These are phyloP conservation scores for Corymbia maculata DNA, from an alignment of 345 rosid genomes.

Conservation along the genomic window DNA sequence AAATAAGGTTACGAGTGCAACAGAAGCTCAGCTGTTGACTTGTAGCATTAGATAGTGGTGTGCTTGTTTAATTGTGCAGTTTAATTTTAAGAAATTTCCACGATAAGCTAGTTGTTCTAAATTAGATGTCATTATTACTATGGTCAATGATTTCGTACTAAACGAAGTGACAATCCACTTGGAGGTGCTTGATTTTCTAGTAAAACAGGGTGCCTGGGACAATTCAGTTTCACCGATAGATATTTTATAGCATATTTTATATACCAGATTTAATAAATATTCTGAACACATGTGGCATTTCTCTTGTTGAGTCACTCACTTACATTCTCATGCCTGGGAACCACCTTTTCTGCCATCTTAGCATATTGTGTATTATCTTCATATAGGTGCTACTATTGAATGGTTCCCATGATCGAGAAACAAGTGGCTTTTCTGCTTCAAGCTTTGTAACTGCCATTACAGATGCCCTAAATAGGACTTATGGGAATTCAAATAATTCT, in stretches of 20 bases:
- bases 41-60: background rate
- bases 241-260: background rate
- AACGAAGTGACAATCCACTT: background rate
- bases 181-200: background rate
- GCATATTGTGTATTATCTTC: background rate
- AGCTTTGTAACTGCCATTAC: constrained; percentile 72
- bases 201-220: background rate
- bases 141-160: background rate
- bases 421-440: constrained; percentile 68
- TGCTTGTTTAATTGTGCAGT: background rate
- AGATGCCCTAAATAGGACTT: constrained; percentile 65
- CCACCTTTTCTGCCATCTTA: background rate
- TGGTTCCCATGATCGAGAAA: constrained; percentile 80
- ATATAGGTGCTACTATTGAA: constrained; percentile 68
- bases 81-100: background rate
- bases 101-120: background rate
- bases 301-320: background rate
- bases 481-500: constrained; percentile 57
- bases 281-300: background rate
- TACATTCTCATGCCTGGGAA: background rate
- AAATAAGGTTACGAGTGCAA: background rate
- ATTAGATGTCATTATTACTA: background rate
- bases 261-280: background rate
- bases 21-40: background rate
- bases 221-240: background rate